phyloP scores from a whole-genome alignment of 1,139 yeast species.

The Geotrichum bryndzae region DNA sequence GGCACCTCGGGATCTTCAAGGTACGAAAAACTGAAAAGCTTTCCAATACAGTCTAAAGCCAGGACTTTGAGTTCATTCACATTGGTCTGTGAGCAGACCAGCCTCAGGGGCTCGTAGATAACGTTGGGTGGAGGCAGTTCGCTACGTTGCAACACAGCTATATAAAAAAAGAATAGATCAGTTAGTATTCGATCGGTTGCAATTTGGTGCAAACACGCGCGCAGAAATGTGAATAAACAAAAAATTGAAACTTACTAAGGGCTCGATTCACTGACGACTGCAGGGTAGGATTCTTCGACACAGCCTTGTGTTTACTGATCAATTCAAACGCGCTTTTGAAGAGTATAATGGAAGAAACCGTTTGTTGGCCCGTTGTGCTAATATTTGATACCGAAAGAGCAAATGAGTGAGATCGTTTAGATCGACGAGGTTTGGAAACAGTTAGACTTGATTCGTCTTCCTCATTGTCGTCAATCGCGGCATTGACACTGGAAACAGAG shows the following conservation, averaged over 20 bases:
- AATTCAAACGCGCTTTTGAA: constrained; percentile 45
- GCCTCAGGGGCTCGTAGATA: constrained; percentile 56
- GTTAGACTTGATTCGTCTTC: constrained; percentile 6
- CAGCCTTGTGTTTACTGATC: constrained; percentile 45
- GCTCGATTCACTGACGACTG: constrained; percentile 41
- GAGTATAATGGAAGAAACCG: constrained; percentile 39
- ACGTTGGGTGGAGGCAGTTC: constrained; percentile 41
- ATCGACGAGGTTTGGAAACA: constrained; percentile 11
- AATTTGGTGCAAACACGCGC: neutral
- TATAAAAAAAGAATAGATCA: constrained; percentile 17
- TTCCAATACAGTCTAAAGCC: constrained; percentile 61
- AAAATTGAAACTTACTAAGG: constrained; percentile 28
- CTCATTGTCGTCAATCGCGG: neutral
- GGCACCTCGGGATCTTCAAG: constrained; percentile 47
- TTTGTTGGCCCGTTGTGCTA: constrained; percentile 27
- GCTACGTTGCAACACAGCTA: constrained; percentile 22
- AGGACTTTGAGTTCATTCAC: constrained; percentile 48
- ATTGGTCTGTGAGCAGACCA: constrained; percentile 50
- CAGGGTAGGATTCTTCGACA: constrained; percentile 43
- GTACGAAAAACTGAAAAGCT: constrained; percentile 57
- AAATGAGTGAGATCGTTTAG: constrained; percentile 28
- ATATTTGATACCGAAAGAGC: constrained; percentile 30
- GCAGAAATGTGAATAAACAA: neutral
- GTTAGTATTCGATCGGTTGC: neutral
- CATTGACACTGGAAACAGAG: neutral